phyloP scores from a whole-genome alignment of 2,329 filamentous ascomycete species.

The Aspergillus alliaceus region DNA sequence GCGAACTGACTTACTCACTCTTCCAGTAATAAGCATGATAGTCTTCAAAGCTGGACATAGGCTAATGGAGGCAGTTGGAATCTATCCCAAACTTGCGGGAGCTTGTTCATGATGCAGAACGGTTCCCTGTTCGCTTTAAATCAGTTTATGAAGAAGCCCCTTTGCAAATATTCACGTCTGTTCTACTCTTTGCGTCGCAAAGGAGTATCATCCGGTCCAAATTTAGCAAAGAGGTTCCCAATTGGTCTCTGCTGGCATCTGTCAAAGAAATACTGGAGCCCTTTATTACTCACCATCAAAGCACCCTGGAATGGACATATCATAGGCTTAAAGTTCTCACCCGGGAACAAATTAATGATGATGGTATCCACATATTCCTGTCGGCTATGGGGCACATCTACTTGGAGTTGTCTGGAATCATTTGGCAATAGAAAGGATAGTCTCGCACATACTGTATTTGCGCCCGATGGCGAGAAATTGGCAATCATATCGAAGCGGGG shows the following conservation, averaged over 20 bases:
- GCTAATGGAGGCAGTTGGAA: neutral
- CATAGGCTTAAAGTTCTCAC: neutral
- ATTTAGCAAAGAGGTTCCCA: neutral
- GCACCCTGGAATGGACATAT: fast-evolving
- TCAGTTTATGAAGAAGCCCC: neutral
- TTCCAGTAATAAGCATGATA: neutral
- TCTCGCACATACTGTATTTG: neutral
- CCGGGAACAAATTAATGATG: neutral
- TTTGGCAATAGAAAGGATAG: neutral
- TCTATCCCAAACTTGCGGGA: neutral
- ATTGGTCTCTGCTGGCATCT: neutral
- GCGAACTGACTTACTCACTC: neutral
- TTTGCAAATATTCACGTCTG: neutral
- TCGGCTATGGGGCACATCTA: neutral
- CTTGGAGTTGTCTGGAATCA: neutral
- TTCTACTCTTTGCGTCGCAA: neutral
- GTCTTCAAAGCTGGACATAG: neutral
- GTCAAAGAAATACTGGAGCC: neutral
- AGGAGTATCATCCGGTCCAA: neutral
- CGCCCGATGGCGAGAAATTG: neutral
- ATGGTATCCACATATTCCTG: neutral
- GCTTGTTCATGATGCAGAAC: neutral
- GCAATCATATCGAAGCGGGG: neutral
- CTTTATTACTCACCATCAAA: neutral
- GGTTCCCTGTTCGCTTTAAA: neutral